These are phyloP conservation scores for Tagetes erecta DNA, from an alignment of 129 eudicot species.

Conservation along the genomic window DNA sequence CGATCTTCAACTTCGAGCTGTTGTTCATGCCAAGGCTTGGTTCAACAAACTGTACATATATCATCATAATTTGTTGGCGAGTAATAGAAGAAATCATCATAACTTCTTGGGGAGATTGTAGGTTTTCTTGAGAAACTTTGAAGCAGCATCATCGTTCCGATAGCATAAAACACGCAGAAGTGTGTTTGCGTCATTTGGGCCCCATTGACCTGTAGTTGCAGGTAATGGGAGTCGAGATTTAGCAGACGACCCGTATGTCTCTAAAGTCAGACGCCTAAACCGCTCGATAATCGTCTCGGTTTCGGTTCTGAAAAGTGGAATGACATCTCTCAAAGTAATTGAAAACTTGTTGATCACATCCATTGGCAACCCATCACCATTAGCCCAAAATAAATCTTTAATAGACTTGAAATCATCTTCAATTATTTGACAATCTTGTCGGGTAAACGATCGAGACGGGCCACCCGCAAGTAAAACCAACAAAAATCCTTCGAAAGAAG, in stretches of 20 bases:
- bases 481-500: constrained; percentile 83
- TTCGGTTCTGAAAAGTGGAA: constrained; percentile 71
- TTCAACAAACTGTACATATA: constrained; percentile 39
- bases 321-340: constrained; percentile 61
- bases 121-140: constrained; percentile 87
- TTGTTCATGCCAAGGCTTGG: constrained; percentile 18
- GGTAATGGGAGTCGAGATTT: constrained; percentile 86
- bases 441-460: constrained; percentile 69
- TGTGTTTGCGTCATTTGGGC: constrained; percentile 80
- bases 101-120: constrained; percentile 90
- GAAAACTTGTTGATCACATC: constrained; percentile 80
- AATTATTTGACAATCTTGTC: constrained; percentile 63
- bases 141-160: constrained; percentile 88
- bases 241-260: constrained; percentile 82
- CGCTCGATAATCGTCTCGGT: constrained; percentile 74
- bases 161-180: constrained; percentile 86
- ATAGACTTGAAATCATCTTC: constrained; percentile 89
- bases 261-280: constrained; percentile 71
- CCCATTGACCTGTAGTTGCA: constrained; percentile 96
- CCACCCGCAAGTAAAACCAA: constrained; percentile 95
- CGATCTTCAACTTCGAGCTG: constrained; percentile 28
- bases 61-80: neutral
- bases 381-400: constrained; percentile 86
- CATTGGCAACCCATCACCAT: constrained; percentile 90
- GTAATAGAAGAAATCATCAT: neutral